phyloP scores from a whole-genome alignment of 2,329 filamentous ascomycete species.

The Cercospora canescens region DNA sequence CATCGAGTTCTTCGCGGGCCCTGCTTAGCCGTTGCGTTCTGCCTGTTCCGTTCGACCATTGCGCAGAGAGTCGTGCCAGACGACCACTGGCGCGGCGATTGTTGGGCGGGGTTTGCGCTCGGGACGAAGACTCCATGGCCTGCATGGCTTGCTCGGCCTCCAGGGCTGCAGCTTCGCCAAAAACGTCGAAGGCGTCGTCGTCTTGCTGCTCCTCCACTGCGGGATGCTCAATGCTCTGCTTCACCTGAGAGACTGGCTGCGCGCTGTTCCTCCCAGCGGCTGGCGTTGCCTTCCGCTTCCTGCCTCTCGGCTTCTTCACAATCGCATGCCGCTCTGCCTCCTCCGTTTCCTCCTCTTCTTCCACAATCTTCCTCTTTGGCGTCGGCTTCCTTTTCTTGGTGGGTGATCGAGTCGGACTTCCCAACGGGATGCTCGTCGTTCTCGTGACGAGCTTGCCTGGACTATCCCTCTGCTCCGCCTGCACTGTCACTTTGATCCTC shows the following conservation, averaged over 20 bases:
- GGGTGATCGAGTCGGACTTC: conserved; percentile 31
- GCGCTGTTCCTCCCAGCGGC: conserved; percentile 17
- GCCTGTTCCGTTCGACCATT: conserved; percentile 19
- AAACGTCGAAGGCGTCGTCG: neutral
- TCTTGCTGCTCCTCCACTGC: neutral
- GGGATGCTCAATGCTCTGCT: conserved; percentile 7
- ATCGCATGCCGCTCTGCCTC: neutral
- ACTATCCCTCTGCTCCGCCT: conserved; percentile 44
- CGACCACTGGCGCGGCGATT: conserved; percentile 18
- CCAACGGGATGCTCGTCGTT: conserved; percentile 45
- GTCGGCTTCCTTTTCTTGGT: conserved; percentile 20
- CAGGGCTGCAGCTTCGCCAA: neutral
- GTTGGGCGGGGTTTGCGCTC: conserved; percentile 13
- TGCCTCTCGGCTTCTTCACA: conserved; percentile 10
- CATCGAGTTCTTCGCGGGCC: conserved; percentile 34
- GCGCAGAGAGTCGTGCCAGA: conserved; percentile 17
- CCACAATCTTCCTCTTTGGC: conserved; percentile 34
- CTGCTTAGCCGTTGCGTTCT: conserved; percentile 28
- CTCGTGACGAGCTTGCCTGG: conserved; percentile 23
- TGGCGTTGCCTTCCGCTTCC: conserved; percentile 35
- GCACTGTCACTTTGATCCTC: conserved; percentile 53
- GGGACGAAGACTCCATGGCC: conserved; percentile 1
- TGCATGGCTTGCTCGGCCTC: conserved; percentile 11
- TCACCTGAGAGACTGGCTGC: neutral
- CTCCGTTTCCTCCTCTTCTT: neutral